Percentiles rank a stretch among this genome's conserved stretches.
Conservation (phyloP, 768 basidiomycete species). For the Trametopsis cervina region DNA sequence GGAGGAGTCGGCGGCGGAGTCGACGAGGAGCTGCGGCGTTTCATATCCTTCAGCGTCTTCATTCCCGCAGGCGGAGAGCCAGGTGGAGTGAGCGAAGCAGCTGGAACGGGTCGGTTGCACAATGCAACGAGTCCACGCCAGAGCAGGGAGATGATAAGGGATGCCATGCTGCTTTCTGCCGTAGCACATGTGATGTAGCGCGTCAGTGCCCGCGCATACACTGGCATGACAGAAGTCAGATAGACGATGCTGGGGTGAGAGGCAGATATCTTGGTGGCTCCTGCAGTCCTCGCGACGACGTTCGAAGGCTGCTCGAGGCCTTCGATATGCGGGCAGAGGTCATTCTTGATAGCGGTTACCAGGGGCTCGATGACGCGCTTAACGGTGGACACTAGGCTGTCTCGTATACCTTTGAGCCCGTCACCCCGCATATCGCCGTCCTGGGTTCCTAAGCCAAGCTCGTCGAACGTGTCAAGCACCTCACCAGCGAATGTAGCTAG, state of each 20-base stretch:
- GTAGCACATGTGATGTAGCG: conserved; percentile 47
- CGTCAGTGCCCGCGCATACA: conserved; percentile 50
- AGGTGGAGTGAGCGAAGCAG: neutral
- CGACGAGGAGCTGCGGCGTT: conserved; percentile 27
- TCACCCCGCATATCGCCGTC: conserved; percentile 60
- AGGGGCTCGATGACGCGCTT: conserved; percentile 62
- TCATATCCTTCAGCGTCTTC: conserved; percentile 28
- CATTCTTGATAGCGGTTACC: conserved; percentile 51
- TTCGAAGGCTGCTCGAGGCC: conserved; percentile 45
- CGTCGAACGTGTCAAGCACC: conserved; percentile 63
- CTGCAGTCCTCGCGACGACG: conserved; percentile 5
- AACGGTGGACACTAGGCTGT: conserved; percentile 62
- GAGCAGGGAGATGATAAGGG: conserved; percentile 63
- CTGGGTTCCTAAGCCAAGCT: conserved; percentile 51
- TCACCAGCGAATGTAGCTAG: conserved; percentile 68
- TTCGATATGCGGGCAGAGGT: conserved; percentile 54
- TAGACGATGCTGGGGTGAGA: conserved; percentile 54
- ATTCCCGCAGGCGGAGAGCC: conserved; percentile 29
- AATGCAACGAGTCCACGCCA: conserved; percentile 74
- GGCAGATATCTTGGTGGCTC: conserved; percentile 10
- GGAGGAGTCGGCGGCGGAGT: conserved; percentile 54
- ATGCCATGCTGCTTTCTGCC: conserved; percentile 57
- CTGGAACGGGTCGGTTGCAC: conserved; percentile 44
- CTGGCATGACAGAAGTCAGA: conserved; percentile 52
- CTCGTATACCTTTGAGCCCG: conserved; percentile 61